Evolutionary conservation across 2,329 filamentous ascomycete genomes (phyloP), one percentile per base, ranked within the genome.

Genomic region (Eutypella sp.): DNA sequence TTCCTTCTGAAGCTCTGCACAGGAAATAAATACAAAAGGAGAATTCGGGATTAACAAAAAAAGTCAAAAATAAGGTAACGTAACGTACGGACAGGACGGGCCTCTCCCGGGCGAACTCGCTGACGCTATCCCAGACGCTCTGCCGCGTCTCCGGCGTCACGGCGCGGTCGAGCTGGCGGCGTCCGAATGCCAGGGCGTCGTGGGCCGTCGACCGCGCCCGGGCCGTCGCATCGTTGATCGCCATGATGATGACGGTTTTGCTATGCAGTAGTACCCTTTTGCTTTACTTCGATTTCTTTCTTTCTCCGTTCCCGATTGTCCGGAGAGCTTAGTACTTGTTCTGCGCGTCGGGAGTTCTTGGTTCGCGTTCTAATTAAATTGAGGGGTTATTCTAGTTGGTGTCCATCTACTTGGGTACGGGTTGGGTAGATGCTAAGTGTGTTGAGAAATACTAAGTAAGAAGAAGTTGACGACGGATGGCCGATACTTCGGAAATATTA

Each of bases 71-170:
- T 6, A 15, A 27, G 33, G 6, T 18, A 40, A 29, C n/a, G 18
- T 24, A 38, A 64, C 82, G 19, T 71, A 89, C 86, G 45, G 85
- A 82, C 37, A 90, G 69, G 50, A 89, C 69, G 2, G 89, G 89
- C 46, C 85, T 83, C 41, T 75, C 69, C 5, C 74, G 65, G 15
- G 83, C 80, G 57, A 87, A 85, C 5, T 68, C 61, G 29, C 72
- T 69, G 23, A 78, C 64, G 38, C 69, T 72, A 15, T 76, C 69
- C 54, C 82, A 74, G 36, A 79, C 71, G 46, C 73, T 71, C 51
- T 80, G 73, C 41, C 85, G 76, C 48, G 77, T 76, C 29, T 79
- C 69, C 0, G 84, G 82, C 38, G 81, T 76, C 37, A 89, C 71
- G 55, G 75, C 57, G 51, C 71, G 69, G 57, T 79, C 67, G 44